Base-by-base conservation (phyloP, 805 yeast species). In the Barnettozyma sucrosica region DNA sequence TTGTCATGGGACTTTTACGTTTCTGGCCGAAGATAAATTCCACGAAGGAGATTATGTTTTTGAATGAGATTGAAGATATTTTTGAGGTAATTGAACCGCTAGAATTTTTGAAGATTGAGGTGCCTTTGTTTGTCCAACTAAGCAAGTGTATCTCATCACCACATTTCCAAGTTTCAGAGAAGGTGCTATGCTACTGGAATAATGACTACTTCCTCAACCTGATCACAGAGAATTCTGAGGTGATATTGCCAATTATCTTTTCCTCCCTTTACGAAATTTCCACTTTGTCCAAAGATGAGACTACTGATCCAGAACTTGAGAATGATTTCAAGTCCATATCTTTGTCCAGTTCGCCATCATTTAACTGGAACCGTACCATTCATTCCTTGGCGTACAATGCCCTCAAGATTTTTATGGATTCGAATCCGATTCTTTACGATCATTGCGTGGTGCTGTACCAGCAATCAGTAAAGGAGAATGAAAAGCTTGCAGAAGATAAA, bases 11-110 rank as follows among this genome's bases (percentile, higher is more conserved):
- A 3, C 70, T 93, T 51, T 70, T 93, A 57, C 77, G 95, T 61
- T 93, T 83, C 70, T 93, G 99, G 99, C 99, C 99, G 47, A 93
- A 93, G 66, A 83, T 87, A 43, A 89, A 89, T 62, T 83, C 95
- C 23, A 93, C 97, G 13, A 93, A 93, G 62, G 99, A 93, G 68
- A 87, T 93, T 23, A 84, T 93, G 95, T 93, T 90, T 61, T 71
- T 93, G 61, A 89, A 92, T 66, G 99, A 93, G 70, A 80, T 93
- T 54, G 99, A 93, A 66, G 99, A 93, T 64, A 90, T 93, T 4
- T 88, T 90, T 63, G 99, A 93, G 69, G 93, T 89, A 25, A 89
- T 92, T 74, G 97, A 92, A 67, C 96, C 97, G 13, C 72, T 77
- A 49, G 98, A 93, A 67, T 93, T 93, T 64, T 79, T 81, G 54